A percentile compares a stretch with the other conserved stretches of the same genome.
phyloP scores from a whole-genome alignment of 1,284 basidiomycete species.

The Trichosporon ovoides region DNA sequence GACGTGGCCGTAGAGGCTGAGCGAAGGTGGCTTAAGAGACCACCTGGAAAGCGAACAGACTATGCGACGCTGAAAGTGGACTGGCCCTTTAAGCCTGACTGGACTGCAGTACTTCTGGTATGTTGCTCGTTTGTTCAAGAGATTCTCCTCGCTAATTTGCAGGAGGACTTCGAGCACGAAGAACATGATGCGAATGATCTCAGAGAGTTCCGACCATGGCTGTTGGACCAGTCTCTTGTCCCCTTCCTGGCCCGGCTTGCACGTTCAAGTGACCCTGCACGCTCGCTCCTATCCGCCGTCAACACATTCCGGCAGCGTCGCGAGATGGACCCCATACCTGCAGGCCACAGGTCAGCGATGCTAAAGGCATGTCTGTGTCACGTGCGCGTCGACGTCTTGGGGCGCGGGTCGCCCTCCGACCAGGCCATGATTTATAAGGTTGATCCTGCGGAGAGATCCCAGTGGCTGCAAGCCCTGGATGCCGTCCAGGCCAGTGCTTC shows the following conservation, averaged over 20 bases:
- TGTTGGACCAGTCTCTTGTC: slow-evolving; percentile 55
- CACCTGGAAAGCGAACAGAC: slow-evolving; percentile 74
- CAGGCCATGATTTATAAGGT: slow-evolving; percentile 65
- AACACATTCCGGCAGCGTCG: slow-evolving; percentile 60
- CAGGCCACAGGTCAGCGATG: slow-evolving; percentile 50
- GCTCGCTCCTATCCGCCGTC: slow-evolving; percentile 55
- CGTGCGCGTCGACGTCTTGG: slow-evolving; percentile 59
- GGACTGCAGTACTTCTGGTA: slow-evolving; percentile 57
- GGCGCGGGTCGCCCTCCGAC: slow-evolving; percentile 67
- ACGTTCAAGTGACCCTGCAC: background rate
- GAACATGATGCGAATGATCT: slow-evolving; percentile 41
- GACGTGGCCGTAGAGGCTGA: slow-evolving; percentile 54
- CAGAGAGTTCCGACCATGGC: slow-evolving; percentile 54
- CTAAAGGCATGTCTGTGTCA: slow-evolving; percentile 60
- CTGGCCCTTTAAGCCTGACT: slow-evolving; percentile 71
- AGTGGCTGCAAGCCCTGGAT: slow-evolving; percentile 51
- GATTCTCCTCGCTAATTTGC: background rate
- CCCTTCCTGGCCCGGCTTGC: slow-evolving; percentile 12
- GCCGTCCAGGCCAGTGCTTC: slow-evolving; percentile 16
- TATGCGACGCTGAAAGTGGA: slow-evolving; percentile 61
- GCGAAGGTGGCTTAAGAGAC: slow-evolving; percentile 68
- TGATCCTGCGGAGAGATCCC: slow-evolving; percentile 53
- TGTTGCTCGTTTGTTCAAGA: background rate
- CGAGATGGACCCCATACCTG: slow-evolving; percentile 49
- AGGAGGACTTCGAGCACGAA: slow-evolving; percentile 8